Conservation (phyloP, 352 stramenopile species). For the Paralagenidium karlingii region DNA sequence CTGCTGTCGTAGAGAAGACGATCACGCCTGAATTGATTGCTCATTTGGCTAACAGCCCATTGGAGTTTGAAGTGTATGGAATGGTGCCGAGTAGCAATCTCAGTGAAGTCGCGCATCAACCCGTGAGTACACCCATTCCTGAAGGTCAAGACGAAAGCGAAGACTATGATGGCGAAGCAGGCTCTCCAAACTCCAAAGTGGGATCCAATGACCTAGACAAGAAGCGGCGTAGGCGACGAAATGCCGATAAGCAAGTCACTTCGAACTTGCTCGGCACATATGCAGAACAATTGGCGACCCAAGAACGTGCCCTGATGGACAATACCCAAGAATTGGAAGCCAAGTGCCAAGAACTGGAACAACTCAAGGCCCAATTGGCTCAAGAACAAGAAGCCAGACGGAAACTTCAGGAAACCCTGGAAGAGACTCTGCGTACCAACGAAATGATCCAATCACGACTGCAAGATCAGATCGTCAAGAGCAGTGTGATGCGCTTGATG, state of each 20-base stretch:
- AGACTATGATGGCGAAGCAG: conserved; percentile 19
- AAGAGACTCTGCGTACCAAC: conserved; percentile 45
- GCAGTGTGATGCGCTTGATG: too few relatives aligned
- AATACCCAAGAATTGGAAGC: conserved; percentile 52
- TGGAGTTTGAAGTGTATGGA: conserved; percentile 46
- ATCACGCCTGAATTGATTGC: conserved; percentile 38
- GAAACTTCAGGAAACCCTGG: conserved; percentile 19
- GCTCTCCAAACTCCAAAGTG: too few relatives aligned
- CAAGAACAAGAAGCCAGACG: conserved; percentile 15
- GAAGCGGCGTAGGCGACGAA: conserved; percentile 30
- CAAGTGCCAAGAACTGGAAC: conserved; percentile 26
- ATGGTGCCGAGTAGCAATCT: conserved; percentile 69
- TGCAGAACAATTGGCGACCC: conserved; percentile 32
- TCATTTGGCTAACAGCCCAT: conserved; percentile 23
- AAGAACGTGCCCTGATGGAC: conserved; percentile 35
- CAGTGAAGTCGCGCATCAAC: conserved; percentile 45
- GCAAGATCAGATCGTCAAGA: conserved; percentile 57
- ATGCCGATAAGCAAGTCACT: conserved; percentile 16
- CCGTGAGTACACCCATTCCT: conserved; percentile 22
- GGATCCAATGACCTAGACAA: too few relatives aligned
- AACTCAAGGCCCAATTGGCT: conserved; percentile 21
- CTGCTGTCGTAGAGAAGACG: conserved; percentile 28
- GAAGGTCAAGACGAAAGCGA: conserved; percentile 23
- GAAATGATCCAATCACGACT: conserved; percentile 42
- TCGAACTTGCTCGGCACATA: conserved; percentile 18